Base-by-base conservation (phyloP, 768 basidiomycete species). In the Lenzites betulinus region DNA sequence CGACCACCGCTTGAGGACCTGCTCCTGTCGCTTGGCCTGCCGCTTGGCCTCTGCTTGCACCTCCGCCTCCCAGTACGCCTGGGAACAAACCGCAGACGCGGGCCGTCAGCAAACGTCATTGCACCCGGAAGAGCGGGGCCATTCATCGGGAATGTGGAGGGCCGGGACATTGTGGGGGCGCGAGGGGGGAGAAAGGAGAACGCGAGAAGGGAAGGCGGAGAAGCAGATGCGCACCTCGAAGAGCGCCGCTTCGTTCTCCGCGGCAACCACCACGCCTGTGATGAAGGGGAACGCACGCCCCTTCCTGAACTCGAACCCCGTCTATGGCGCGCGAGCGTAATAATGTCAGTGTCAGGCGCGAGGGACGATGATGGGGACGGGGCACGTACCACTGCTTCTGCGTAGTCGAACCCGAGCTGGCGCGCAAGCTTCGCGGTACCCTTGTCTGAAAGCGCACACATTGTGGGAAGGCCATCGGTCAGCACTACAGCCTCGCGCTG, bases 251-350 rank as follows among this genome's bases (percentile, higher is more conserved):
- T 93, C 90, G 64, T 92, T 84, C 72, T 95, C 94, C 39, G 79
- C 79, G 16, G 95, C 92, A 26, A 93, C 80, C 26, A 98, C 94
- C 2, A 99, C 81, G 12, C 96, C 96, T 54, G 87, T 83, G 33
- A 96, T 77, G 59, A 93, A 78, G 3, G 96, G 96, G 59, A 85
- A 84, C 0, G 97, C 96, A 51, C 89, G 83, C 33, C 92, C 88
- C 72, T 95, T 95, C 70, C 87, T 93, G 78, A 98, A 99, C 73
- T 98, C 96, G 72, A 98, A 99, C 15, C 95, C 91, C 58, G 88
- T 93, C 95, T 98, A 67, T 12, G 59, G 18, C 23, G 46, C 33
- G 30, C n/a, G 55, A 25, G 44, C 44, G 20, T 22, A 22, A 30
- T 33, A 33, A 33, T 33, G 30, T 11, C 30, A 28, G 28, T 26